A percentile compares a stretch with the other conserved stretches of the same genome.
Evolutionary conservation across 2,329 filamentous ascomycete species (phyloP).

Genomic region (Fusarium pseudocircinatum): DNA sequence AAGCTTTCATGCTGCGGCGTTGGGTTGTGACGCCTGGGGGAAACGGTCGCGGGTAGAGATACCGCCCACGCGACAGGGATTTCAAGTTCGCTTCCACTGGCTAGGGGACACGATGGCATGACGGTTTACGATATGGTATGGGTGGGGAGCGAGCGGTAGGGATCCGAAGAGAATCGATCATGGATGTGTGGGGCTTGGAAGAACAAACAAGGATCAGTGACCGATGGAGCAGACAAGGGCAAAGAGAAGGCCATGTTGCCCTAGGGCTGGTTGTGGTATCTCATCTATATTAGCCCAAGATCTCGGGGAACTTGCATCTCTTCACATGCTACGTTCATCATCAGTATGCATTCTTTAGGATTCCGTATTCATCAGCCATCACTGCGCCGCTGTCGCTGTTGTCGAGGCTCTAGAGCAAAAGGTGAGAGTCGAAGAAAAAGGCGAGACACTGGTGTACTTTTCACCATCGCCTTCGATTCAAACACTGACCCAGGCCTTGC

Average conservation of each 20-base stretch:
- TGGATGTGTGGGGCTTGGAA: conserved; percentile 32
- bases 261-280: conserved; percentile 35
- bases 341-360: not conserved
- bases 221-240: conserved; percentile 31
- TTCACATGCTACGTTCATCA: conserved; percentile 19
- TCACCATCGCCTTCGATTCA: conserved; percentile 26
- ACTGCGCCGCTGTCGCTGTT: not conserved
- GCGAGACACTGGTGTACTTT: conserved; percentile 29
- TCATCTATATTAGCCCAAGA: conserved; percentile 16
- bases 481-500: conserved; percentile 28
- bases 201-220: conserved; percentile 35
- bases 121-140: conserved; percentile 37
- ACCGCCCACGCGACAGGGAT: conserved; percentile 33
- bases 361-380: not conserved
- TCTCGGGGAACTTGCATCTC: conserved; percentile 22
- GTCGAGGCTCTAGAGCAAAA: not conserved
- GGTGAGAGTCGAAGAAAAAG: conserved; percentile 13
- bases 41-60: conserved; percentile 36
- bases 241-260: conserved; percentile 31
- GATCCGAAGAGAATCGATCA: conserved; percentile 40
- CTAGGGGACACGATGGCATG: conserved; percentile 30
- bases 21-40: conserved; percentile 18
- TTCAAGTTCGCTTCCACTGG: conserved; percentile 38
- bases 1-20: conserved; percentile 24
- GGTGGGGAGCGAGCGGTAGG: conserved; percentile 30